Base-by-base conservation (phyloP, 441 rosid species). In the Eutrema salsugineum region DNA sequence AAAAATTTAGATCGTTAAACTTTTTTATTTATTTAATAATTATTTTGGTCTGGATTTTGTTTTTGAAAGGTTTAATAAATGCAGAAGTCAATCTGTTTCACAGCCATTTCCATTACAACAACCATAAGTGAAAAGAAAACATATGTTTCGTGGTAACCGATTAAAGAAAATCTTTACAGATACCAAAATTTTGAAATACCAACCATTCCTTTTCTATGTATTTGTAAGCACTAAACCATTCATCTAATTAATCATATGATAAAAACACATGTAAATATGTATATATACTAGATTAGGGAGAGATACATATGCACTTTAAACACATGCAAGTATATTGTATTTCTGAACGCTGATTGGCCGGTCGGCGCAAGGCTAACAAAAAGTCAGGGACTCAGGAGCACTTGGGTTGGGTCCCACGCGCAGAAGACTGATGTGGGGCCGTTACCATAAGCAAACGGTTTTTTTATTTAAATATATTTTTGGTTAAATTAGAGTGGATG, bases 301-400 rank as follows among this genome's bases (percentile, higher is more conserved):
- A 49, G 8, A 46, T 24, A 60, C 51, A 60, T 4, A 47, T 14
- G 51, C 40, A 66, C 19, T 40, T 28, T 38, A 15, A 24, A 30
- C 63, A 74, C 24, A 67, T 67, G 73, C 42, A 24, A 22, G 71
- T 51, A 30, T 11, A 48, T 47, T 64, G 63, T 42, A 12, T 40
- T 14, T 11, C 64, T 54, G 64, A 68, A 61, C 30, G 69, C 58
- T 68, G 69, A 75, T 75, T 75, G 78, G 78, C 42, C 62, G 73
- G 78, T 68, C 78, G 78, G 78, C 73, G 78, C 73, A 35, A 61
- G 49, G 51, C 73, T 75, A 61, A 75, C 69, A 75, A 75, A 75
- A 68, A 68, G 58, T 67, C 73, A 75, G 57, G 46, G 44, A 2
- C 33, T 66, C 72, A 59, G 43, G 46, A 24, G 63, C 58, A 66